Evolutionary conservation across 1,284 basidiomycete genomes (phyloP).

Genomic region (Austroboletus niveus): DNA sequence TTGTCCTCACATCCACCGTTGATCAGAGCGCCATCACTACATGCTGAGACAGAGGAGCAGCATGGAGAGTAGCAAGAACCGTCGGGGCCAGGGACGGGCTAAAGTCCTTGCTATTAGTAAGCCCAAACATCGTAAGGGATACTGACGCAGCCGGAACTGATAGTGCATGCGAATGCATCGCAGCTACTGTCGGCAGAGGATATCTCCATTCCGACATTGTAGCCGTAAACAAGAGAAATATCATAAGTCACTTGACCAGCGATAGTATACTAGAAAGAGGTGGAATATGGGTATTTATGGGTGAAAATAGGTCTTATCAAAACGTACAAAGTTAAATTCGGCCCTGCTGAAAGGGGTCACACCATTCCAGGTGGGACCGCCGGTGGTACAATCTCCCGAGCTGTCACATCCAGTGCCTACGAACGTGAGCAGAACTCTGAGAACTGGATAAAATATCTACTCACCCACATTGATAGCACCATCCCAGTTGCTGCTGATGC

Average conservation of each 20-base stretch:
- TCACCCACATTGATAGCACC: constrained; percentile 35
- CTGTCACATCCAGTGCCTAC: constrained; percentile 24
- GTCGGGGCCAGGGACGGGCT: constrained; percentile 31
- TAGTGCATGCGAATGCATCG: constrained; percentile 33
- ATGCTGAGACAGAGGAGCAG: constrained; percentile 25
- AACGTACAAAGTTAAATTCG: constrained; percentile 20
- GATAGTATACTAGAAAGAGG: constrained; percentile 13
- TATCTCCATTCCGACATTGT: constrained; percentile 38
- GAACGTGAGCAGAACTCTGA: constrained; percentile 4
- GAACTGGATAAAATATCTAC: background rate
- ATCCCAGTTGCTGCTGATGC: constrained; percentile 34
- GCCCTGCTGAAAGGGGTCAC: constrained; percentile 24
- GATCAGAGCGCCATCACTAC: constrained; percentile 25
- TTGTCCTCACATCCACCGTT: constrained; percentile 32
- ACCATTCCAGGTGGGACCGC: constrained; percentile 25
- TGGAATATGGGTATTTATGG: too few species aligned
- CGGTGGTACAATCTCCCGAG: constrained; percentile 19
- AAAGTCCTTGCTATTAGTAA: background rate
- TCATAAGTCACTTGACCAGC: constrained; percentile 34
- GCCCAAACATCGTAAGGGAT: background rate
- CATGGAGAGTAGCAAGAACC: constrained; percentile 30
- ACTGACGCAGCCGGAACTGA: constrained; percentile 26
- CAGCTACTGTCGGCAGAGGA: constrained; percentile 28
- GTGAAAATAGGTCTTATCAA: too few species aligned
- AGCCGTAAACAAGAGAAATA: constrained; percentile 38